Evolutionary conservation across 768 basidiomycete species (phyloP).

Genomic region (Galerina marginata): DNA sequence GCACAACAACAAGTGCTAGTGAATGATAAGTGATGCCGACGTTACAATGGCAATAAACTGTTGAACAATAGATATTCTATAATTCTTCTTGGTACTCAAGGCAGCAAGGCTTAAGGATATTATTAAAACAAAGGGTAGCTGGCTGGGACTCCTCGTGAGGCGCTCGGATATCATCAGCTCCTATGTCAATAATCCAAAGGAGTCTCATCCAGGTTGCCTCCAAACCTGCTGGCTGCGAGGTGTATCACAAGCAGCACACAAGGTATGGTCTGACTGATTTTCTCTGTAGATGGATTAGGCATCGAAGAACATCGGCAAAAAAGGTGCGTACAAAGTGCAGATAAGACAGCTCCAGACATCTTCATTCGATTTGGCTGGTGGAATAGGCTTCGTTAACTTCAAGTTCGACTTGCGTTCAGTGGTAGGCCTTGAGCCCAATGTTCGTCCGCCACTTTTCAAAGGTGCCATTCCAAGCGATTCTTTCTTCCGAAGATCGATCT

Average conservation of each 20-base stretch:
- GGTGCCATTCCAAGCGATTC: conserved; percentile 49
- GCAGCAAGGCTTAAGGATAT: no score
- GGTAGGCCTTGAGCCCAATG: conserved; percentile 15
- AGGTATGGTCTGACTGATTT: conserved; percentile 58
- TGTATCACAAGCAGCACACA: conserved; percentile 67
- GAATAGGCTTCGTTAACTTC: background rate
- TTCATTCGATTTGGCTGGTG: background rate
- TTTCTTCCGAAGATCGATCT: conserved; percentile 50
- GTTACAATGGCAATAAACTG: no score
- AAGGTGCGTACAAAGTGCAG: conserved; percentile 65
- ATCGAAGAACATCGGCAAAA: conserved; percentile 11
- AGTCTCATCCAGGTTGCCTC: background rate
- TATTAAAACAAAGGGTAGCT: background rate
- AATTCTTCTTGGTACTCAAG: no score
- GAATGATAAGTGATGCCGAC: no score
- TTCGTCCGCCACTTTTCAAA: conserved; percentile 28
- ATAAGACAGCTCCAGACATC: conserved; percentile 57
- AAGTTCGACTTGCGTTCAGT: background rate
- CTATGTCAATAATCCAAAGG: background rate
- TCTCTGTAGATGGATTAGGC: conserved; percentile 37
- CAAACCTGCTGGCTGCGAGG: conserved; percentile 45
- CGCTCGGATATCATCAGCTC: background rate
- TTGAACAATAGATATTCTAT: no score
- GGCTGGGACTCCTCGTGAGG: background rate
- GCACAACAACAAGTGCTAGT: no score